Evolutionary conservation across 179 eudicot genomes (phyloP).

Genomic region (Silene coronaria): DNA sequence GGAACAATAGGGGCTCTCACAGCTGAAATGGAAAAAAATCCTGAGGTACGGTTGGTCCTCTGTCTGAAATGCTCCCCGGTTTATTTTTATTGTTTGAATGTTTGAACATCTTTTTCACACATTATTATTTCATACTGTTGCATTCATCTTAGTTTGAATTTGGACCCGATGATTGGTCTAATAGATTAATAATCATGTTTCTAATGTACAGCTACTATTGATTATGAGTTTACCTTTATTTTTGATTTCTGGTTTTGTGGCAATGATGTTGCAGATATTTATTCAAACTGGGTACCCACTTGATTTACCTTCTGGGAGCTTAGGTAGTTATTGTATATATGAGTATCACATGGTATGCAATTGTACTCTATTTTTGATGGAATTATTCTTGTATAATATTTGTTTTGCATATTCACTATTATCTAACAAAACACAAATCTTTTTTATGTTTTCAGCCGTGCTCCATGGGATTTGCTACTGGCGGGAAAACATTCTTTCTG

Average conservation of each 20-base stretch:
- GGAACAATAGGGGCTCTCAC: constrained; percentile 96
- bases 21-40: constrained; percentile 86
- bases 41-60: constrained; percentile 45
- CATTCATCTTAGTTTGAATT: background rate
- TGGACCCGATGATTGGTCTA: background rate
- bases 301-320: constrained; percentile 95
- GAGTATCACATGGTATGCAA: constrained; percentile 91
- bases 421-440: background rate
- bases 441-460: constrained; percentile 58
- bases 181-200: background rate
- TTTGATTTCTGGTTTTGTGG: constrained; percentile 5
- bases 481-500: constrained; percentile 85
- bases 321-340: constrained; percentile 96
- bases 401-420: background rate
- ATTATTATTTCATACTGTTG: background rate
- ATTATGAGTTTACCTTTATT: background rate
- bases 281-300: constrained; percentile 98
- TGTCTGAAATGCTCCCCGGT: background rate
- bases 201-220: background rate
- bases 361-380: background rate
- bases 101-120: background rate
- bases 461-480: constrained; percentile 99
- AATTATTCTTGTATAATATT: background rate
- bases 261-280: constrained; percentile 60
- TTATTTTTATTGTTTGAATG: background rate